Conservation (phyloP, 2,329 filamentous ascomycete species). For the Diaporthe sp. region DNA sequence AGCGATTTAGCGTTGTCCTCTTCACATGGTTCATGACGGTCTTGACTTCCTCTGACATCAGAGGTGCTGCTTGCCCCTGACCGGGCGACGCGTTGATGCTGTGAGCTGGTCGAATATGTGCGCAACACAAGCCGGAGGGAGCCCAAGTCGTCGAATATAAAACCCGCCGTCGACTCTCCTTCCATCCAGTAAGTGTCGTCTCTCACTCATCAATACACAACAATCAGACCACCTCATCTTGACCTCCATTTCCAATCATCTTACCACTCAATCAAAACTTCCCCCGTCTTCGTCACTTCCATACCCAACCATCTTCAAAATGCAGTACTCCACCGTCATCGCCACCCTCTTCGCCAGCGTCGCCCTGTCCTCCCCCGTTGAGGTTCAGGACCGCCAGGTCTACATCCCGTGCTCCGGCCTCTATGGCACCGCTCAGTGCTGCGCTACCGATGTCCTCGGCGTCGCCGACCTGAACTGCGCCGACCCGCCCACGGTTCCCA, state of each 20-base stretch:
- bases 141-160: constrained; percentile 14
- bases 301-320: constrained; percentile 19
- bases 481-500: constrained; percentile 42
- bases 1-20: background rate
- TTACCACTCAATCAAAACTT: too few species aligned
- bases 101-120: background rate
- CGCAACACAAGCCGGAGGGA: background rate
- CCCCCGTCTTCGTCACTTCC: background rate
- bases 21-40: constrained; percentile 15
- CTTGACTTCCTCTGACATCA: constrained; percentile 22
- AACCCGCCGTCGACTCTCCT: background rate
- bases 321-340: constrained; percentile 35
- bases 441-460: constrained; percentile 71
- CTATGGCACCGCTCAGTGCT: constrained; percentile 65
- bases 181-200: background rate
- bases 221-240: background rate
- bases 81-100: background rate
- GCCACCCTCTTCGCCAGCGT: constrained; percentile 33
- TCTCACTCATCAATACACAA: background rate
- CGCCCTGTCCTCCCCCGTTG: constrained; percentile 43
- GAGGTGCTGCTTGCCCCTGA: constrained; percentile 12
- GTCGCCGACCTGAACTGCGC: constrained; percentile 69
- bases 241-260: background rate
- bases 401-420: constrained; percentile 58
- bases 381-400: constrained; percentile 51